Base-by-base conservation (phyloP, 495 filamentous ascomycete genomes). In the Penicillium arizonense region DNA sequence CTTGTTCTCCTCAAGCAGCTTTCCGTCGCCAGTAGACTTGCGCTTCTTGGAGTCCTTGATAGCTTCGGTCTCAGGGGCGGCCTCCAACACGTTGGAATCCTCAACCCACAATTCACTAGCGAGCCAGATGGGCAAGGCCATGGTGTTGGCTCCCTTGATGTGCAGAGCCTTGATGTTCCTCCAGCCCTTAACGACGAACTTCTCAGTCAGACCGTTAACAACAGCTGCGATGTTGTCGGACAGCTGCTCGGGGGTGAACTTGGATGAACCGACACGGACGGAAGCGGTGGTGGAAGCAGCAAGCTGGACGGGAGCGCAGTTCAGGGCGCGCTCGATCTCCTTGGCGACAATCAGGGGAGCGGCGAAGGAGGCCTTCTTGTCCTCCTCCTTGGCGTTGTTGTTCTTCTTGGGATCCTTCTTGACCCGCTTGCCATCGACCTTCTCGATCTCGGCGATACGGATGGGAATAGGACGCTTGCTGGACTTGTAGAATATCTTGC, bases 51-150 rank as follows among this genome's bases (percentile, higher is more conserved):
- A 75, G 49, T 79, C 74, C 67, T 82, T 85, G 21, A 68, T 68
- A 41, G 74, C 66, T 44, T 71, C 69, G 20, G 62, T 59, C 53
- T 79, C 79, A 30, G 77, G 75, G 44, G 74, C 75, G 38, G 81
- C 68, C 46, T 82, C 82, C 59, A 96, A 70, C 5, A 97, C 86
- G 69, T 96, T 88, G 18, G 70, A 76, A 56, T 92, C 87, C 45
- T 90, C 87, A 30, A 87, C 73, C 90, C 92, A 98, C 46, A 98
- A 72, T 75, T 97, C 89, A 61, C 86, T 83, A 8, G 94, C 87
- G 62, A 97, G 75, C 87, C 90, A 98, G 54, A 98, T 84, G 12
- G 94, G 94, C 58, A 98, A 75, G 11, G 92, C 90, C 52, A 82
- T 87, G 9, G 91, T 95, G 58, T 86, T 82, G 9, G 89, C 85